These are phyloP conservation scores for Durio zibethinus DNA, from an alignment of 345 rosid species.

Conservation along the genomic window DNA sequence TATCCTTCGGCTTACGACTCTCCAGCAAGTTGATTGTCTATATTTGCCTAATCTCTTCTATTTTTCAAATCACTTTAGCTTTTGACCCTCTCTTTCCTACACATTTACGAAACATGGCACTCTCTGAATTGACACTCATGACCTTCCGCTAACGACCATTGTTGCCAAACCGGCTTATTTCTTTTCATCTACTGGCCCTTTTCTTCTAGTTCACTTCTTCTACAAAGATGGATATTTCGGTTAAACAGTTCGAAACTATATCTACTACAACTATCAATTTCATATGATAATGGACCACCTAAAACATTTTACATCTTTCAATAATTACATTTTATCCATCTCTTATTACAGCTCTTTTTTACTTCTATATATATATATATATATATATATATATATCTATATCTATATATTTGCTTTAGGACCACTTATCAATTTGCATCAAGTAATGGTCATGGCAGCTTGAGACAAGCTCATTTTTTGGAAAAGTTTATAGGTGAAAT, in stretches of 20 bases:
- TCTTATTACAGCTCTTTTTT: background rate
- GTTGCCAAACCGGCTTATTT: background rate
- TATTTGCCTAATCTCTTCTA: background rate
- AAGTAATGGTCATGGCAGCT: background rate
- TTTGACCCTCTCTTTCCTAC: background rate
- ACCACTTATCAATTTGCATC: background rate
- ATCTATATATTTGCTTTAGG: too few species aligned
- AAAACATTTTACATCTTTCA: background rate
- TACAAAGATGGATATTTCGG: background rate
- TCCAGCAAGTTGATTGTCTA: constrained; percentile 14
- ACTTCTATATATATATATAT: too few species aligned
- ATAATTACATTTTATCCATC: background rate
- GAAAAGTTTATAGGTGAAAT: too few species aligned
- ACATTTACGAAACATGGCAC: background rate
- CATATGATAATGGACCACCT: background rate
- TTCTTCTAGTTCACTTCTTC: too few species aligned
- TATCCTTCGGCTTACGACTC: constrained; percentile 10
- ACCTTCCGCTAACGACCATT: background rate
- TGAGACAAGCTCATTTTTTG: background rate
- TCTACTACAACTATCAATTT: background rate
- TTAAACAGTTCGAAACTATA: background rate
- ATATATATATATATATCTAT: too few species aligned
- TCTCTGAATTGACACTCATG: background rate
- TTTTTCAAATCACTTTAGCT: background rate
- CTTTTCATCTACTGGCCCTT: background rate